Conservation (phyloP, 495 filamentous ascomycete species). For the Lichenothelia convexa region DNA sequence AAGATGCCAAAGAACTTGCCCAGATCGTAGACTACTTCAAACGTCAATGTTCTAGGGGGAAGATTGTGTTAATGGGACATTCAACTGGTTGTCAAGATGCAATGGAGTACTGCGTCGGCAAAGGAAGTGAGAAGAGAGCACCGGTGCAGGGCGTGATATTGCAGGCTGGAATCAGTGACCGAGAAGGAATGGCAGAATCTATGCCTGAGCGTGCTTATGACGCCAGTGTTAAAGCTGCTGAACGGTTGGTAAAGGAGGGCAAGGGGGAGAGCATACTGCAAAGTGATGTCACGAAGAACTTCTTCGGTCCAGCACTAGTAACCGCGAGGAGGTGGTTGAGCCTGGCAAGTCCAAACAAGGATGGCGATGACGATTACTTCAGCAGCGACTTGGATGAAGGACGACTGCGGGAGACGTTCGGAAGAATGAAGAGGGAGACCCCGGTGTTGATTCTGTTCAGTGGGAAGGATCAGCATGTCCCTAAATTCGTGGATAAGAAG, state of each 20-base stretch:
- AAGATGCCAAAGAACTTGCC: slow-evolving; percentile 57
- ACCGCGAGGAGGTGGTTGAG: slow-evolving; percentile 51
- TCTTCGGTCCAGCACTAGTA: slow-evolving; percentile 36
- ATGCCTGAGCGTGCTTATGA: slow-evolving; percentile 28
- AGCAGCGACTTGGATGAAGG: slow-evolving; percentile 53
- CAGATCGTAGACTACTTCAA: slow-evolving; percentile 55
- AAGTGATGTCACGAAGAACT: slow-evolving; percentile 24
- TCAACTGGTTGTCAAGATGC: slow-evolving; percentile 80
- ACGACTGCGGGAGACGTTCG: slow-evolving; percentile 44
- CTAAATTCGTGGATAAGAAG: slow-evolving; percentile 41
- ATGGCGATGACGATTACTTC: slow-evolving; percentile 77
- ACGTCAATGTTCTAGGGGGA: slow-evolving; percentile 21
- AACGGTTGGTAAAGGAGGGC: slow-evolving; percentile 32
- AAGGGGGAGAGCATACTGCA: slow-evolving; percentile 40
- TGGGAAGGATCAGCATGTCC: slow-evolving; percentile 54
- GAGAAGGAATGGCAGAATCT: slow-evolving; percentile 37
- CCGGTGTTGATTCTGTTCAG: slow-evolving; percentile 50
- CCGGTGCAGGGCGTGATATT: slow-evolving; percentile 62
- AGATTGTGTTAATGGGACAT: slow-evolving; percentile 76
- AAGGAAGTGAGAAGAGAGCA: slow-evolving; percentile 7
- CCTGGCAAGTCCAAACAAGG: slow-evolving; percentile 36
- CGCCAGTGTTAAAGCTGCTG: slow-evolving; percentile 32
- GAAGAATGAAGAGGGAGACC: slow-evolving; percentile 32
- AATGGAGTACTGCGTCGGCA: slow-evolving; percentile 45
- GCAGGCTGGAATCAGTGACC: slow-evolving; percentile 65